Conservation (phyloP, 176 grass and related monocot species). For the Avena atlantica region DNA sequence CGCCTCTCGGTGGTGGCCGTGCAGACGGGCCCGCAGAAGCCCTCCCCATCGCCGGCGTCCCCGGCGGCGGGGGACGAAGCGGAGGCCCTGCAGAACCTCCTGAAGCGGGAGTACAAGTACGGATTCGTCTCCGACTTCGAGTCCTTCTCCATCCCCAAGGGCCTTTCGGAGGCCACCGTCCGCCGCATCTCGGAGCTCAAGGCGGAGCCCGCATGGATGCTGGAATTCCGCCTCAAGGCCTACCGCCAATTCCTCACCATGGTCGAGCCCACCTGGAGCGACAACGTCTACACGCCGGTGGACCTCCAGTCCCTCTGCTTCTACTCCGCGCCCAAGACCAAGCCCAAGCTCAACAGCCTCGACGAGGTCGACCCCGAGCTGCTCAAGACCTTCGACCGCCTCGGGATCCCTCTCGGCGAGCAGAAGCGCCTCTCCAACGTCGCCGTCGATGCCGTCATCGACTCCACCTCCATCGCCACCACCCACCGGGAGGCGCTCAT, state of each 20-base stretch:
- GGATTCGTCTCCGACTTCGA: conserved; percentile 92
- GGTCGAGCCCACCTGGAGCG: conserved; percentile 85
- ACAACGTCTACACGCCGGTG: conserved; percentile 75
- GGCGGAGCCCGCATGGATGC: conserved; percentile 96
- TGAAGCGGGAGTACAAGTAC: conserved; percentile 91
- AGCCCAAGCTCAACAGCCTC: conserved; percentile 86
- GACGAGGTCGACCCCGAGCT: conserved; percentile 86
- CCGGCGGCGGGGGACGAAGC: conserved; percentile 48
- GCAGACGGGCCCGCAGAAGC: conserved; percentile 68
- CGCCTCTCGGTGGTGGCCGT: conserved; percentile 61
- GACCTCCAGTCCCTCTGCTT: conserved; percentile 93
- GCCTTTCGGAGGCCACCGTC: conserved; percentile 80
- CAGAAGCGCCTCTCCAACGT: conserved; percentile 96
- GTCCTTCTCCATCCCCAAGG: conserved; percentile 93
- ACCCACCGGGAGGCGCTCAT: conserved; percentile 77
- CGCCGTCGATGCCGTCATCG: conserved; percentile 94
- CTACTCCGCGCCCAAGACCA: conserved; percentile 93
- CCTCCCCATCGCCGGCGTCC: conserved; percentile 38
- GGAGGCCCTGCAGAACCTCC: conserved; percentile 78
- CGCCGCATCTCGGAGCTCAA: conserved; percentile 85
- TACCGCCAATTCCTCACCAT: conserved; percentile 78
- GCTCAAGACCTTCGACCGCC: conserved; percentile 82
- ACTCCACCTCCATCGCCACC: conserved; percentile 92
- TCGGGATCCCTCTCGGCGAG: conserved; percentile 89
- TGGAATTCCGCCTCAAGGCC: conserved; percentile 79